phyloP scores from a whole-genome alignment of 2,329 filamentous ascomycete species.

The Xylaria sp. region DNA sequence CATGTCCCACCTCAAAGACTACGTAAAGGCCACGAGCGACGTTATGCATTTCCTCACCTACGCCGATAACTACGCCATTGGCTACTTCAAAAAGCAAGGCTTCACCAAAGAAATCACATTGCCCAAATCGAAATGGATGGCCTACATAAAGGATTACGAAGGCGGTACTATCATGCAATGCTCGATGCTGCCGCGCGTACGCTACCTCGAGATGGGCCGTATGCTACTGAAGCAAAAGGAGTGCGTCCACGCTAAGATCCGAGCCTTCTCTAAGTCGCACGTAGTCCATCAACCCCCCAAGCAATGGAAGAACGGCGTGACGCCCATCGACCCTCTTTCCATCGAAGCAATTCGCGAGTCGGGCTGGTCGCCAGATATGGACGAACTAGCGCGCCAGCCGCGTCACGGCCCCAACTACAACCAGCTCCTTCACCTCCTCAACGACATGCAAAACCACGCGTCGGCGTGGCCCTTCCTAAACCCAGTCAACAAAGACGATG shows the following conservation, averaged over 20 bases:
- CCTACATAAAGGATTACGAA: slow-evolving; percentile 99
- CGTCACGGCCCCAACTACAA: slow-evolving; percentile 97
- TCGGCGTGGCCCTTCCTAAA: slow-evolving; percentile 94
- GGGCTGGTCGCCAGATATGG: slow-evolving; percentile 98
- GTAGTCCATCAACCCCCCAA: slow-evolving; percentile 86
- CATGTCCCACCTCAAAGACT: slow-evolving; percentile 98
- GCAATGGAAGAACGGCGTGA: slow-evolving; percentile 81
- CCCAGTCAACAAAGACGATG: slow-evolving; percentile 94
- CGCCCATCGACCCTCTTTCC: slow-evolving; percentile 82
- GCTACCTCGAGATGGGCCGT: slow-evolving; percentile 90
- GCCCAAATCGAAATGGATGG: slow-evolving; percentile 94
- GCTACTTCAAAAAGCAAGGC: slow-evolving; percentile 99
- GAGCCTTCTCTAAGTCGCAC: slow-evolving; percentile 89
- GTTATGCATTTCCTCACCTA: slow-evolving; percentile 99
- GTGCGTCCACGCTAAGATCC: slow-evolving; percentile 92
- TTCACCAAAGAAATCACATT: slow-evolving; percentile 99
- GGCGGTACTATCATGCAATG: slow-evolving; percentile 99
- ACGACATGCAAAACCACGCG: slow-evolving; percentile 93
- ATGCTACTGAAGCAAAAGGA: slow-evolving; percentile 99
- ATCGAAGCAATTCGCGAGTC: slow-evolving; percentile 91
- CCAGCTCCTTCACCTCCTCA: slow-evolving; percentile 89
- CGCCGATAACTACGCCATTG: slow-evolving; percentile 98
- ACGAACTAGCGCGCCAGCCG: slow-evolving; percentile 92
- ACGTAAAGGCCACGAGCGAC: slow-evolving; percentile 94
- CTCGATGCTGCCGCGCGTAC: slow-evolving; percentile 92